These are phyloP conservation scores for Chaetomiaceae sp. DNA, from an alignment of 2,329 filamentous ascomycete genomes.

Conservation along the genomic window DNA sequence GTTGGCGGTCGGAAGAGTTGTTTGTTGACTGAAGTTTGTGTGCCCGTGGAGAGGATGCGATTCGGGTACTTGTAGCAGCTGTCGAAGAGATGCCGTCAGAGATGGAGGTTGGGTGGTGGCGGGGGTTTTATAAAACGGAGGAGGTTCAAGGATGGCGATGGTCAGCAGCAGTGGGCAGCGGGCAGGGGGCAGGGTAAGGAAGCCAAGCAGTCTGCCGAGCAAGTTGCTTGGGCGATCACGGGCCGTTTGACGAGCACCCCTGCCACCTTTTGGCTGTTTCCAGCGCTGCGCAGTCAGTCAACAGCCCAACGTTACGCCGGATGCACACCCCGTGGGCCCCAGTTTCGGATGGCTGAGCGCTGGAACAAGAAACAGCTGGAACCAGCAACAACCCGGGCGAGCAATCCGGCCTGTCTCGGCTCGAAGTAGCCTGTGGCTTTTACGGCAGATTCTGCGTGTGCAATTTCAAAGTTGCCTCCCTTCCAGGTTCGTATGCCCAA, in stretches of 20 bases:
- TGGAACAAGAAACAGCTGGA: slow-evolving; percentile 7
- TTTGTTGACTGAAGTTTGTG: too few relatives aligned
- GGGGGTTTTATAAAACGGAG: slow-evolving; percentile 11
- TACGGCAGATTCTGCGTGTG: not conserved
- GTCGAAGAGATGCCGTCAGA: slow-evolving; percentile 5
- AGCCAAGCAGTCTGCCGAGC: too few relatives aligned
- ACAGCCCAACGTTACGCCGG: too few relatives aligned
- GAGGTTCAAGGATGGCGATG: not conserved
- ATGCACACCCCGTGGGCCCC: not conserved
- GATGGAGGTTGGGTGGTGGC: slow-evolving; percentile 13
- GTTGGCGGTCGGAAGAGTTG: not conserved
- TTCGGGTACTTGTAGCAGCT: not conserved
- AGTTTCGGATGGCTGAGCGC: slow-evolving; percentile 21
- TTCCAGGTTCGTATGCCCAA: not conserved
- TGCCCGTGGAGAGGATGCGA: too few relatives aligned
- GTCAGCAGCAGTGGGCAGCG: too few relatives aligned
- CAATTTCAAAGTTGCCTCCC: not conserved
- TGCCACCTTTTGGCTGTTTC: too few relatives aligned
- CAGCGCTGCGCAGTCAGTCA: too few relatives aligned
- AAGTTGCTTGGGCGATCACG: slow-evolving; percentile 5
- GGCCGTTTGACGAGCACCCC: slow-evolving; percentile 10
- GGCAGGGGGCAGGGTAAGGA: too few relatives aligned
- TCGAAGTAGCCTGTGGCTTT: not conserved
- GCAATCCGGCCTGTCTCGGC: not conserved
- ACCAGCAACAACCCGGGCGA: not conserved